Evolutionary conservation across 768 basidiomycete genomes (phyloP), one percentile per base, ranked within the genome.

Genomic region (Udeniomyces megalosporus): DNA sequence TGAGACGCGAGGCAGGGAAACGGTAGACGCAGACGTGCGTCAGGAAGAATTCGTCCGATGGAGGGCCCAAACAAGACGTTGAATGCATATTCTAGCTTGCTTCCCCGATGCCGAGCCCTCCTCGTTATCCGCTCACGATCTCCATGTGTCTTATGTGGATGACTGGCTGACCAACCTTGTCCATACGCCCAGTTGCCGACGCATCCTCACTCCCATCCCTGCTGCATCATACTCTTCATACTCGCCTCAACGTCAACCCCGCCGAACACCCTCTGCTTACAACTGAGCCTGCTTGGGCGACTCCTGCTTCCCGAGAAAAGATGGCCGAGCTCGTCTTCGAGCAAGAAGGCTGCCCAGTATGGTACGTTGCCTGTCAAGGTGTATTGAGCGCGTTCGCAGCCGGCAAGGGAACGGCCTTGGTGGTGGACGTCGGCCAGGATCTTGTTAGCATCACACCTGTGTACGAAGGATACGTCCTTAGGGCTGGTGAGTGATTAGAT

Each of bases 321-420:
- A 87, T 97, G 84, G 87, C 90, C 12, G 90, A 97, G 75, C 86
- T 95, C 51, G 87, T 95, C 83, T 97, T 97, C 69, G 95, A 99
- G 74, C 85, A 93, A 68, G 93, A 95, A 68, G 78, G 87, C 51
- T 85, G 85, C 7, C 93, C 95, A 10, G 95, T 92, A 2, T 91
- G 93, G 75, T 99, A 97, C 72, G 86, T 93, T 44, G 90, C 92
- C 17, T 95, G 96, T 71, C 86, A 86, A 26, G 86, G 88, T 24
- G 93, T 97, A 15, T 75, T 97, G 60, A 92, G 88, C 71, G 86
- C 93, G 89, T 99, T 99, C 72, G 88, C 93, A 17, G 86, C 92
- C 57, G 95, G 95, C 31, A 92, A 89, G 71, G 92, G 91, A 1
- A 91, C 95, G n/a, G 92, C 95, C 2, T 78, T 97, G 51, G 88